Evolutionary conservation across 2,329 filamentous ascomycete genomes (phyloP), one percentile per base, ranked within the genome.

Genomic region (Coleophoma crateriformis): DNA sequence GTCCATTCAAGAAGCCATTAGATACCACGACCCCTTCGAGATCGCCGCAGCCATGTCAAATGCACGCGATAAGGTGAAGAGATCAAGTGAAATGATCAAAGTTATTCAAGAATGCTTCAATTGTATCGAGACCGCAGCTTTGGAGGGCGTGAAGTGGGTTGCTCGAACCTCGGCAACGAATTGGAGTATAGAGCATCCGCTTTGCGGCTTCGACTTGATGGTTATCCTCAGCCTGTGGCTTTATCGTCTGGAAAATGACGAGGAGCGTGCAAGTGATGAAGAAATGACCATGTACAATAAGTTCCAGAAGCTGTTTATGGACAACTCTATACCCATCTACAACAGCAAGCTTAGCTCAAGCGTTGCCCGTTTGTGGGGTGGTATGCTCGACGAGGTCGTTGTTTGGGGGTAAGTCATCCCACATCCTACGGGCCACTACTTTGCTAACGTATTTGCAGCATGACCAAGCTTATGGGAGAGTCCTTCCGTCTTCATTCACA

Each of bases 191-290:
- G 94, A 99, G 74, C 92, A 99, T 68, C 91, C 94, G 47, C 84
- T 99, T 51, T 96, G 91, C 65, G 92, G 92, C 55, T 83, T 99
- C 74, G 94, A 99, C 69, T 79, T 97, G 59, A 96, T 99, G 83
- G 94, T 97, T 68, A 94, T 96, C 61, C 85, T 99, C 61, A 96
- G 90, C 64, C 78, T 97, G 59, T 99, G 94, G 94, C 85, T 99
- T 62, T 97, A 96, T 76, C 90, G 91, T 73, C 86, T 99, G 76
- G 94, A 99, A 86, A 91, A 97, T 74, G 94, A 99, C 75, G 91
- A 95, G 58, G 92, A 97, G 74, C 85, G 86, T 22, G 87, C 89
- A 33, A 88, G 84, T 32, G 85, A 88, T 58, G 90, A 95, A 64
- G 90, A 96, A 70, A 71, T 87, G 61, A 78, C 76, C 69, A 95